phyloP scores from a whole-genome alignment of 2,329 filamentous ascomycete species.

The Colletotrichum ledebouriae region DNA sequence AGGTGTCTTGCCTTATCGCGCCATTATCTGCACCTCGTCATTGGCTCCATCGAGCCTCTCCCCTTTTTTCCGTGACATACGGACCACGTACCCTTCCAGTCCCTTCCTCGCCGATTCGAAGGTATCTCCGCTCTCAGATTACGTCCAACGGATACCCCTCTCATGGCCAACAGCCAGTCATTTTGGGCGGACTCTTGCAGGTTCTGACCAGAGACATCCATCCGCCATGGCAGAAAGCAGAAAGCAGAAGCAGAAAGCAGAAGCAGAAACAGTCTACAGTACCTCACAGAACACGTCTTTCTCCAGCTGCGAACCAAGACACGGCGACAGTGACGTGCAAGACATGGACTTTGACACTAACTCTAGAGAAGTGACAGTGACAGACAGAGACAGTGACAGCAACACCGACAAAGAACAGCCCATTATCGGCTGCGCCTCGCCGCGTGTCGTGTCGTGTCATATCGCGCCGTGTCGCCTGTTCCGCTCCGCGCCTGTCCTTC shows the following conservation, averaged over 20 bases:
- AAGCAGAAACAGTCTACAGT: too few relatives aligned
- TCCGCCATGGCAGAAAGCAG: too few relatives aligned
- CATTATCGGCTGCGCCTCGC: constrained; percentile 16
- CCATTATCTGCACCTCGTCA: constrained; percentile 39
- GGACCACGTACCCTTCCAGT: constrained; percentile 21
- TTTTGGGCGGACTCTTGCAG: constrained; percentile 21
- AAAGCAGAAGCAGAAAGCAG: neutral
- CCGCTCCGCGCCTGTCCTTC: constrained; percentile 4
- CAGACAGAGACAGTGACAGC: constrained; percentile 13
- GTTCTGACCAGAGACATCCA: constrained; percentile 22
- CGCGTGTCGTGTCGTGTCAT: constrained; percentile 3
- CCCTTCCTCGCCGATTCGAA: neutral
- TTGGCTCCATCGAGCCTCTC: constrained; percentile 38
- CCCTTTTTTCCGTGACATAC: constrained; percentile 30
- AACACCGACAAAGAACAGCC: constrained; percentile 15
- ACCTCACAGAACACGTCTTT: neutral
- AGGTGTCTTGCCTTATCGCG: constrained; percentile 36
- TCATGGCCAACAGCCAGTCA: constrained; percentile 1
- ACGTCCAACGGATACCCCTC: neutral
- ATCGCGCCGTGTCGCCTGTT: neutral
- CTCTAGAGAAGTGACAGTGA: neutral
- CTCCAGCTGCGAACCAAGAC: constrained; percentile 4
- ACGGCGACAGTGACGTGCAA: constrained; percentile 14
- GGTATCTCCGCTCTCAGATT: neutral
- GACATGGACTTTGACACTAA: constrained; percentile 12